phyloP scores from a whole-genome alignment of 768 basidiomycete genomes.

The Mrakia blollopis region DNA sequence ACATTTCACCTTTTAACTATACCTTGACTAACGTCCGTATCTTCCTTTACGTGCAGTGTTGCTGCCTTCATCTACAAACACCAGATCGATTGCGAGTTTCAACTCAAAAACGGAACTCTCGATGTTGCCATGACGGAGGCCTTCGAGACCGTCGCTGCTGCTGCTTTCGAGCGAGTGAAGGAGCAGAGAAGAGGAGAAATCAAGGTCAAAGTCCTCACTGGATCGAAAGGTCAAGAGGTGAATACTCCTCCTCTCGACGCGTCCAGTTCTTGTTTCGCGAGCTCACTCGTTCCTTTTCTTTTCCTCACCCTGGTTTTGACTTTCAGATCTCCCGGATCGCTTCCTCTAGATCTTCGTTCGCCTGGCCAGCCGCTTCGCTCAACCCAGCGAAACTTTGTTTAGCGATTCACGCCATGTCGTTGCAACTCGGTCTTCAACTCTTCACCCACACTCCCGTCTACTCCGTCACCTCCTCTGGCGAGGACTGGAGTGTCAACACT shows the following conservation, averaged over 20 bases:
- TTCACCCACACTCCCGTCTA: slow-evolving; percentile 72
- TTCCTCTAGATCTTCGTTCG: slow-evolving; percentile 38
- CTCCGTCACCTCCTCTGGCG: slow-evolving; percentile 34
- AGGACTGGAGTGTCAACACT: slow-evolving; percentile 57
- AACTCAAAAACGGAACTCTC: slow-evolving; percentile 36
- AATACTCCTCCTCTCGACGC: slow-evolving; percentile 23
- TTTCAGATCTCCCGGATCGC: slow-evolving; percentile 34
- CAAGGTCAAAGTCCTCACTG: slow-evolving; percentile 8
- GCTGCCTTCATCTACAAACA: slow-evolving; percentile 47
- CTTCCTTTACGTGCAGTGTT: slow-evolving; percentile 67
- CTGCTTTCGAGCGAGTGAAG: slow-evolving; percentile 32
- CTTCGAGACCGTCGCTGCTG: slow-evolving; percentile 36
- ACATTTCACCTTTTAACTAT: no score
- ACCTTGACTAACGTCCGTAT: no score
- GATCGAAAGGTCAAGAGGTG: slow-evolving; percentile 13
- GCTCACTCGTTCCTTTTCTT: slow-evolving; percentile 46
- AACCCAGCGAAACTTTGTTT: slow-evolving; percentile 43
- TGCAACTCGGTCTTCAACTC: slow-evolving; percentile 42
- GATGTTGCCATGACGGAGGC: slow-evolving; percentile 39
- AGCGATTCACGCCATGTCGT: slow-evolving; percentile 23
- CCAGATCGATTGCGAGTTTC: slow-evolving; percentile 40
- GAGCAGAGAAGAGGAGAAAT: slow-evolving; percentile 25
- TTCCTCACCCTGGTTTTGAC: slow-evolving; percentile 43
- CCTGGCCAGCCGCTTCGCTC: slow-evolving; percentile 22
- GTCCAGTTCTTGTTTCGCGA: no score